These are phyloP conservation scores for Cercophora samala DNA, from an alignment of 495 filamentous ascomycete genomes.

Conservation along the genomic window DNA sequence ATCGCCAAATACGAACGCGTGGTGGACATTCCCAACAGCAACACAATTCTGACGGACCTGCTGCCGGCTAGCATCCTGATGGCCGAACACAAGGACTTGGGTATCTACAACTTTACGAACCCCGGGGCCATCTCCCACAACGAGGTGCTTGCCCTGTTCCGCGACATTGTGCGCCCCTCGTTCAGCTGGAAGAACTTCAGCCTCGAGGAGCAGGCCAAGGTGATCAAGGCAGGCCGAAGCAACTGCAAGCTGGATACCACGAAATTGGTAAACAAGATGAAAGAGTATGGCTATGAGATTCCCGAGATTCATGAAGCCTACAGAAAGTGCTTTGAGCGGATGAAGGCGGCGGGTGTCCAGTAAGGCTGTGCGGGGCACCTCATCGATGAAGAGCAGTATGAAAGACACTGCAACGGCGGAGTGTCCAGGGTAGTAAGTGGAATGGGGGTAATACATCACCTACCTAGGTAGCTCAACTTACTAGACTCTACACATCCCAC, in stretches of 20 bases:
- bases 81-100: constrained; percentile 57
- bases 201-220: constrained; percentile 62
- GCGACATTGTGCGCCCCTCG: constrained; percentile 56
- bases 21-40: constrained; percentile 65
- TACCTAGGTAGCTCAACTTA: background rate
- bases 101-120: constrained; percentile 68
- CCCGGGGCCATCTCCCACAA: constrained; percentile 66
- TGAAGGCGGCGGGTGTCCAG: constrained; percentile 55
- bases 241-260: constrained; percentile 63
- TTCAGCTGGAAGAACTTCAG: constrained; percentile 67
- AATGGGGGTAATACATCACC: background rate
- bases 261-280: constrained; percentile 57
- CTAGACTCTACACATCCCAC: background rate
- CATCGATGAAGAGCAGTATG: too few species aligned
- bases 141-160: constrained; percentile 60
- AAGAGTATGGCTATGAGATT: constrained; percentile 56
- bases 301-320: constrained; percentile 63
- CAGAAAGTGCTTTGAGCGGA: constrained; percentile 58
- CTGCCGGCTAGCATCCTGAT: constrained; percentile 58
- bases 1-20: constrained; percentile 61
- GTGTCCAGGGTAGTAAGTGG: too few species aligned
- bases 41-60: constrained; percentile 62
- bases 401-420: too few species aligned
- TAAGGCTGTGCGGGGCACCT: constrained; percentile 22
- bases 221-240: constrained; percentile 61